Base-by-base conservation (phyloP, 2,329 filamentous ascomycete species). In the Cryoendolithus antarcticus region DNA sequence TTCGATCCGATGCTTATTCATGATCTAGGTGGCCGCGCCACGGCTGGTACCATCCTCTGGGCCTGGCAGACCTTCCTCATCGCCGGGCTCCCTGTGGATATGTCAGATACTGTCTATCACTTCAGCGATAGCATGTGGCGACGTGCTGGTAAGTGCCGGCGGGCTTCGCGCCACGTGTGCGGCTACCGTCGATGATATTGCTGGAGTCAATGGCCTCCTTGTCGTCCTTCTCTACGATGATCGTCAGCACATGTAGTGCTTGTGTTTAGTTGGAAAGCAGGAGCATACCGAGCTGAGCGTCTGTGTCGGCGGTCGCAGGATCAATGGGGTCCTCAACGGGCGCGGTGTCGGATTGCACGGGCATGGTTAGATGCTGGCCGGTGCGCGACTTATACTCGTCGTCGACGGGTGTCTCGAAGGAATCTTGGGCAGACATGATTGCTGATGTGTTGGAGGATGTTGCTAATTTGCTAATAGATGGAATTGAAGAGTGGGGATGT, bases 251-350 rank as follows among this genome's bases (percentile, higher is more conserved):
- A n/a, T n/a, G n/a, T n/a, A n/a, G n/a, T n/a, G n/a, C n/a, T n/a
- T n/a, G n/a, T n/a, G n/a, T n/a, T n/a, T n/a, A n/a, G n/a, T n/a
- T n/a, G n/a, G n/a, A n/a, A n/a, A n/a, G n/a, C n/a, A n/a, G n/a
- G n/a, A n/a, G n/a, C n/a, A n/a, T n/a, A 71, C 68, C 62, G 15
- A 73, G 52, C 35, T 64, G 59, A 40, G 59, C 55, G 41, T 71
- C 68, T 2, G 62, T 64, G 45, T 72, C 67, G 30, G 65, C 66
- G 3, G 55, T 62, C 7, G 48, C 55, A 13, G 57, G 44, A 39
- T 69, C 60, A 35, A 66, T 62, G 33, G 62, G 62, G 40, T 67
- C 65, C 32, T 70, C 64, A 24, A 71, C 52, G 1, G 56, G 50
- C n/a, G 59, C 61, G 4, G 65, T 57, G 42, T 72, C 69, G 13